These are phyloP conservation scores for Blastobotrys malaysiensis DNA, from an alignment of 1,139 yeast genomes.

Conservation along the genomic window DNA sequence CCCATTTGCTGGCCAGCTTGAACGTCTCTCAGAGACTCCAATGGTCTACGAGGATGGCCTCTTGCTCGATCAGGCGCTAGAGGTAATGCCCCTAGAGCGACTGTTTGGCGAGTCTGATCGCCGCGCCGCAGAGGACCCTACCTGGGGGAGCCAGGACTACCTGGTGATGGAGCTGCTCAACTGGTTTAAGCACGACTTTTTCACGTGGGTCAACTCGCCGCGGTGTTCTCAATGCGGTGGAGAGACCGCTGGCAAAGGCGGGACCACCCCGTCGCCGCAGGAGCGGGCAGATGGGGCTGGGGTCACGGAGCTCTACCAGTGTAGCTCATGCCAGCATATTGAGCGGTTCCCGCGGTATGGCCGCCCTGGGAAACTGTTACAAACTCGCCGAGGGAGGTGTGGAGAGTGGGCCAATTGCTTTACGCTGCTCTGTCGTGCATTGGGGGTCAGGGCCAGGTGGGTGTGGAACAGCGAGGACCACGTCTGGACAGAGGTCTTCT, in stretches of 20 bases:
- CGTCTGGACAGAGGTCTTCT: conserved; percentile 92
- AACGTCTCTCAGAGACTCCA: conserved; percentile 19
- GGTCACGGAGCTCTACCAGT: conserved; percentile 57
- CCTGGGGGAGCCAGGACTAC: conserved; percentile 57
- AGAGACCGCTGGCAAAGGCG: conserved; percentile 35
- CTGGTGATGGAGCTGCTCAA: conserved; percentile 59
- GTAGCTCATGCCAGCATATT: conserved; percentile 43
- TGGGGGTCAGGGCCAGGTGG: conserved; percentile 62
- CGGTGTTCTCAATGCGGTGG: conserved; percentile 51
- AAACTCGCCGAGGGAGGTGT: conserved; percentile 71
- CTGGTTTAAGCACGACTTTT: conserved; percentile 78
- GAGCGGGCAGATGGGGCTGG: conserved; percentile 46
- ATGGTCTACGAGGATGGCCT: conserved; percentile 35
- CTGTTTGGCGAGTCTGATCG: conserved; percentile 38
- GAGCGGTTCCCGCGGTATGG: conserved; percentile 74
- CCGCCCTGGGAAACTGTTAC: conserved; percentile 55
- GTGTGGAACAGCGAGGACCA: conserved; percentile 91
- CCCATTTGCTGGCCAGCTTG: not conserved
- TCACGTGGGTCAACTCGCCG: conserved; percentile 77
- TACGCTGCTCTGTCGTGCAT: conserved; percentile 59
- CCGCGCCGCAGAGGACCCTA: conserved; percentile 29
- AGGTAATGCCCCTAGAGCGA: conserved; percentile 34
- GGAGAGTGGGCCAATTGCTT: conserved; percentile 96
- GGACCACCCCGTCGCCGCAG: conserved; percentile 36
- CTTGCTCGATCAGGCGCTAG: conserved; percentile 37